These are phyloP conservation scores for Malus asiatica DNA, from an alignment of 306 rosid species.

Conservation along the genomic window DNA sequence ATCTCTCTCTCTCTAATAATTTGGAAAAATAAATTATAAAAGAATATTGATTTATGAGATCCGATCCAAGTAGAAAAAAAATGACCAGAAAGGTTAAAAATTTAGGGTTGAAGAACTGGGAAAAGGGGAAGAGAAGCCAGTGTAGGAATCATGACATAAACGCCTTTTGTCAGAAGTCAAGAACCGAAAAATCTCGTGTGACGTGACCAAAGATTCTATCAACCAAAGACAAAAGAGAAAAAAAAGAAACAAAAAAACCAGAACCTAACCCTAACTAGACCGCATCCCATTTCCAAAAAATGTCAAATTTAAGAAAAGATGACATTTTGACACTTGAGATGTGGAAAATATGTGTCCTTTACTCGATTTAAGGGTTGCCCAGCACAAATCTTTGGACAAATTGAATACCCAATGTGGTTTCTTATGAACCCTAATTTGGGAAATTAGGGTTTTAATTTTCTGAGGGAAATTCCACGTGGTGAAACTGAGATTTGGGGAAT, in stretches of 20 bases:
- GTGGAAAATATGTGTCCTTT: background rate
- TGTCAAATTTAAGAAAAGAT: conserved; percentile 2
- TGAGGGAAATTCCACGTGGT: conserved; percentile 32
- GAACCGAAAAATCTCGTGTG: conserved; percentile 67
- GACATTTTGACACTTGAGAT: conserved; percentile 15
- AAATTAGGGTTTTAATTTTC: conserved; percentile 14
- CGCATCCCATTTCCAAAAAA: conserved; percentile 27
- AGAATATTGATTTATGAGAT: conserved; percentile 23
- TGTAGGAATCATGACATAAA: conserved; percentile 52
- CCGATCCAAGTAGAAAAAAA: background rate
- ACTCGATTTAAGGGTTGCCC: conserved; percentile 19
- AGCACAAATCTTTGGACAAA: conserved; percentile 4
- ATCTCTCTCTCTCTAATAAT: background rate
- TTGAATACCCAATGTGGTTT: conserved; percentile 1
- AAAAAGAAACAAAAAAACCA: conserved; percentile 12
- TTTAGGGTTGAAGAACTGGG: conserved; percentile 39
- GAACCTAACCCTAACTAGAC: conserved; percentile 57
- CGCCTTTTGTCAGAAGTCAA: conserved; percentile 62
- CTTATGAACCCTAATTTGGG: conserved; percentile 56
- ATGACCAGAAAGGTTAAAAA: conserved; percentile 11
- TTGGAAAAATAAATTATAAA: conserved; percentile 2
- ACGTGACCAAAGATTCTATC: conserved; percentile 78
- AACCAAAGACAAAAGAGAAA: conserved; percentile 12
- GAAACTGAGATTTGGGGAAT: conserved; percentile 32
- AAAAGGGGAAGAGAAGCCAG: conserved; percentile 25